phyloP scores from a whole-genome alignment of 352 stramenopile species.

The Phytophthora sp. region DNA sequence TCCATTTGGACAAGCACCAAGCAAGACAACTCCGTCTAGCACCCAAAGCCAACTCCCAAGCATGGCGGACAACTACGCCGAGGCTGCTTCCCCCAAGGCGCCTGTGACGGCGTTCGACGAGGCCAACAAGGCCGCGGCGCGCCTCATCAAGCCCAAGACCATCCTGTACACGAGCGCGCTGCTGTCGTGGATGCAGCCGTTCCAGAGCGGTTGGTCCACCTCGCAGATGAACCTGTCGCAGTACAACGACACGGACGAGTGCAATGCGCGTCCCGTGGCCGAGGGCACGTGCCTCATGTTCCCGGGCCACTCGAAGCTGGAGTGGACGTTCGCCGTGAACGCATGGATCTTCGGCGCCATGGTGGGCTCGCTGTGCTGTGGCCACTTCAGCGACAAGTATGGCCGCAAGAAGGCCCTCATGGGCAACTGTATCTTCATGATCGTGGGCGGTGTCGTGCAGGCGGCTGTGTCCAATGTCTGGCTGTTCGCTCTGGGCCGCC shows the following conservation, averaged over 20 bases:
- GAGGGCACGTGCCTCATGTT: conserved; percentile 23
- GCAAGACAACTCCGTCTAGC: conserved; percentile 12
- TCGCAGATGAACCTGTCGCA: too few relatives aligned
- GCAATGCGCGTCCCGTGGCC: conserved; percentile 12
- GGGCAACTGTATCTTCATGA: too few relatives aligned
- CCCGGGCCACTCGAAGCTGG: conserved; percentile 19
- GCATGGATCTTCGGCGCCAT: conserved; percentile 6
- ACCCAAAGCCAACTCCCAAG: neutral
- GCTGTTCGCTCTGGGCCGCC: neutral
- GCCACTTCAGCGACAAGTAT: conserved; percentile 2
- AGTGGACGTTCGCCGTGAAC: conserved; percentile 14
- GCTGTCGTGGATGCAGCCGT: neutral
- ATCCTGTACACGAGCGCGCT: neutral
- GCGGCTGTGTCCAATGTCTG: neutral
- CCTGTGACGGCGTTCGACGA: neutral
- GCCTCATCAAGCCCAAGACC: neutral
- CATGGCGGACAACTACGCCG: conserved; percentile 9
- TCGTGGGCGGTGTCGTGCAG: too few relatives aligned
- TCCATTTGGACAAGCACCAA: conserved; percentile 22
- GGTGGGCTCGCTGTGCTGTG: neutral
- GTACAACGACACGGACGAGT: too few relatives aligned
- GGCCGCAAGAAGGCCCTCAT: conserved; percentile 3
- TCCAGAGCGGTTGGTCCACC: too few relatives aligned
- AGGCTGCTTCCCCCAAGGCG: conserved; percentile 3
- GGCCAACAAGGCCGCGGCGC: neutral